Evolutionary conservation across 768 basidiomycete species (phyloP).

Genomic region (Kwoniella bestiolae): DNA sequence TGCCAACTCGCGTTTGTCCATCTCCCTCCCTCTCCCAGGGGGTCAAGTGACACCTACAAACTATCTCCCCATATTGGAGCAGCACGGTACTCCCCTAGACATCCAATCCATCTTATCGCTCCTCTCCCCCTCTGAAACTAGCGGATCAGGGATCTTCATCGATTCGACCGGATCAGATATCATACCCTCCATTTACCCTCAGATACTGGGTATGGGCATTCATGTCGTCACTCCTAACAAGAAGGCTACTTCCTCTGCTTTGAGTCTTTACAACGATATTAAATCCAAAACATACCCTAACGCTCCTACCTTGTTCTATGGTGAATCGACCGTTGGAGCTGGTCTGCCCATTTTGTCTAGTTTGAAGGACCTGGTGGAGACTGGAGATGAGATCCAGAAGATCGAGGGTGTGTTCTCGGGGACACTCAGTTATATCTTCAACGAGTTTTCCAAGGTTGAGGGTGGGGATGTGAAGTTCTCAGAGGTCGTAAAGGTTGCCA

Average conservation of each 20-base stretch:
- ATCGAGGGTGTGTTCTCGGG: constrained; percentile 98
- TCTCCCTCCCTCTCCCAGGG: constrained; percentile 49
- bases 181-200: constrained; percentile 80
- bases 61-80: constrained; percentile 47
- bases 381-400: constrained; percentile 89
- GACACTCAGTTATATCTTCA: constrained; percentile 99
- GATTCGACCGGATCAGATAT: constrained; percentile 89
- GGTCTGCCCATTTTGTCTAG: constrained; percentile 91
- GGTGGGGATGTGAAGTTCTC: constrained; percentile 71
- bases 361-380: constrained; percentile 85
- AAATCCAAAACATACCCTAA: constrained; percentile 65
- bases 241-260: constrained; percentile 83
- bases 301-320: constrained; percentile 62
- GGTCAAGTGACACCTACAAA: constrained; percentile 44
- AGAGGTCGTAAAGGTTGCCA: constrained; percentile 81
- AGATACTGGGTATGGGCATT: constrained; percentile 75
- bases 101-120: constrained; percentile 61
- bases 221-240: constrained; percentile 96
- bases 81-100: constrained; percentile 63
- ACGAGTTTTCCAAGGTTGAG: constrained; percentile 79
- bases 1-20: constrained; percentile 59
- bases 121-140: constrained; percentile 55
- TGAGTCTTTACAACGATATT: constrained; percentile 72
- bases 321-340: constrained; percentile 91
- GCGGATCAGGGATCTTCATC: constrained; percentile 67